A percentile compares a stretch with the other conserved stretches of the same genome.
phyloP scores from a whole-genome alignment of 495 filamentous ascomycete species.

The Aspergillus heteromorphus region DNA sequence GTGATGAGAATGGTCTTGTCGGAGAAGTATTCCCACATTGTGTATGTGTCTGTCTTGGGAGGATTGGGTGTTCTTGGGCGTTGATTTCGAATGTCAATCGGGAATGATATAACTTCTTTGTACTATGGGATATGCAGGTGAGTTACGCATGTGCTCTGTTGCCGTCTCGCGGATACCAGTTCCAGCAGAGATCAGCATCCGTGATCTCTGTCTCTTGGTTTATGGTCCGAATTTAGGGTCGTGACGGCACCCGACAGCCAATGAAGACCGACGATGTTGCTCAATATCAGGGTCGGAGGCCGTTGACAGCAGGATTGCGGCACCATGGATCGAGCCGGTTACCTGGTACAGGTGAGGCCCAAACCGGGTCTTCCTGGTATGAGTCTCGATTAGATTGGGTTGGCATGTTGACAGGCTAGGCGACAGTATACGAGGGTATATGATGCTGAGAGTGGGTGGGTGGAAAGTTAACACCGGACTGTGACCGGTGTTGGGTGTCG shows the following conservation, averaged over 20 bases:
- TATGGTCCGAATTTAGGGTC: not conserved
- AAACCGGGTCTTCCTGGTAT: not conserved
- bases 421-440: not conserved
- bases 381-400: not conserved
- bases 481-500: too few species aligned
- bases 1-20: conserved; percentile 14
- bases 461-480: not conserved
- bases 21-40: conserved; percentile 18
- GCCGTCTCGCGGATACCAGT: not conserved
- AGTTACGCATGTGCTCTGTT: too few species aligned
- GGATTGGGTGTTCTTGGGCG: not conserved
- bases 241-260: not conserved
- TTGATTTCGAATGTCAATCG: not conserved
- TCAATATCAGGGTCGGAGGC: not conserved
- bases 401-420: not conserved
- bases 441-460: not conserved
- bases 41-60: not conserved
- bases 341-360: not conserved
- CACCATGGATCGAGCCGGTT: too few species aligned
- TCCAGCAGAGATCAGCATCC: not conserved
- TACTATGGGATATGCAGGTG: too few species aligned
- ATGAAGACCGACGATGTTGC: not conserved
- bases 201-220: not conserved
- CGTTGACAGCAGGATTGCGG: not conserved
- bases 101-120: not conserved